Evolutionary conservation across 805 yeast species (phyloP), one percentile per base, ranked within the genome.

Genomic region (Teunomyces gatunensis): DNA sequence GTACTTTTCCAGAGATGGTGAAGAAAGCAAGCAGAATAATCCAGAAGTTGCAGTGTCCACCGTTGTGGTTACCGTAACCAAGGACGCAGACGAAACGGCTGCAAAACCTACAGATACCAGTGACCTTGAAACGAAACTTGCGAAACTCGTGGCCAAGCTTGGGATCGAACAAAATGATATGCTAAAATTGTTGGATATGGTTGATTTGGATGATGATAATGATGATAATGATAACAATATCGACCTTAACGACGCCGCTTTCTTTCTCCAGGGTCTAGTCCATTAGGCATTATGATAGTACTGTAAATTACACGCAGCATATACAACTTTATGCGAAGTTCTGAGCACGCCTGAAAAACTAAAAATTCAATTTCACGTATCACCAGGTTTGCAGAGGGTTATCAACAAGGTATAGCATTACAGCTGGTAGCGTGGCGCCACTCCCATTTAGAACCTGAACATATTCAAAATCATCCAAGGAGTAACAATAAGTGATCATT

Each of bases 1-100:
- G 47, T 42, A 40, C 18, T 60, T 56, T 47, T 12, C 30, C 12
- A 41, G 37, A 29, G 49, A 27, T 27, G 17, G 5, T 28, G 33
- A 42, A 39, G 23, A 9, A 11, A 13, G 15, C 18, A 18, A 6
- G 12, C 40, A 25, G 45, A 25, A 17, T 29, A 28, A 35, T 13
- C 11, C 34, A 5, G 43, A 36, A 11, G 42, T 5, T 13, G 29
- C 40, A 0, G 25, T 11, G 9, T 37, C 40, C 4, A 39, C 47
- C 15, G 44, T 39, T 21, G 28, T 35, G 3, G 39, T 39, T 11
- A 39, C 44, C 12, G 34, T 30, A 3, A 45, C 47, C 6, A 29
- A 17, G n/a, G 34, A 33, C 12, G 46, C n/a, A 12, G 21, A 15
- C 5, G 6, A 35, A n/a, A 23, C 39, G n/a, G 28, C 39, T 12